Evolutionary conservation across 331 rosid species (phyloP).

Genomic region (Rosa hybrid): DNA sequence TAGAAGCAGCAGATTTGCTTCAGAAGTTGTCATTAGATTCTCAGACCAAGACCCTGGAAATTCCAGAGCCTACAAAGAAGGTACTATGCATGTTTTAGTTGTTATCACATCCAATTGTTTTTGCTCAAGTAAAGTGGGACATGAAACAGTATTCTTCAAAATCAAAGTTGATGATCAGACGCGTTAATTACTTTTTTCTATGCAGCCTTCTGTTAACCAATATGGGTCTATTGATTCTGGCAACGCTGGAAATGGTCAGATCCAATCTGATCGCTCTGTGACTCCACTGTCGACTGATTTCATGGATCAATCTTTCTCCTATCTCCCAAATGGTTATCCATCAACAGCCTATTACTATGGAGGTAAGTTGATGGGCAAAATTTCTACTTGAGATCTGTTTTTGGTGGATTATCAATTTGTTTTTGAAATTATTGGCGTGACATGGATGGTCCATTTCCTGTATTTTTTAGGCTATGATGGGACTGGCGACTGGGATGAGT

Average conservation of each 20-base stretch:
- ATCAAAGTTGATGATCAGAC: not conserved
- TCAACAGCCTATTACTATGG: constrained; percentile 77
- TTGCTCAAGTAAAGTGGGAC: not conserved
- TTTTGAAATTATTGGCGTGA: too few relatives aligned
- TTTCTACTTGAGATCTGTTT: not conserved
- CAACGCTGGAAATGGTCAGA: constrained; percentile 67
- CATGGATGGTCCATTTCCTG: not conserved
- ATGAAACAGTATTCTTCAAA: not conserved
- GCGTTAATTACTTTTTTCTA: not conserved
- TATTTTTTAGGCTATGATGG: constrained; percentile 62
- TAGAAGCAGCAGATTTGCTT: constrained; percentile 85
- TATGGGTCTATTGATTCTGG: constrained; percentile 71
- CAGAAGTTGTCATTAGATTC: constrained; percentile 82
- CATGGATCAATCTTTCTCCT: constrained; percentile 70
- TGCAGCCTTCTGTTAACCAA: constrained; percentile 67
- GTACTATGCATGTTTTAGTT: constrained; percentile 25
- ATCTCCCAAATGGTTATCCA: constrained; percentile 72
- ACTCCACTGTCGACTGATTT: constrained; percentile 74
- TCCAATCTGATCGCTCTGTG: constrained; percentile 74
- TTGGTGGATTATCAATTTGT: not conserved
- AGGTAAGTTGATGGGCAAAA: constrained; percentile 41
- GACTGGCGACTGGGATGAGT: constrained; percentile 82
- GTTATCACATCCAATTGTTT: not conserved
- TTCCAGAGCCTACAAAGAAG: constrained; percentile 86
- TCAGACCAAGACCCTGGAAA: constrained; percentile 77